Evolutionary conservation across 192 early-diverging fungal genomes (phyloP), one percentile per base, ranked within the genome.

Genomic region (Backusella sp.): DNA sequence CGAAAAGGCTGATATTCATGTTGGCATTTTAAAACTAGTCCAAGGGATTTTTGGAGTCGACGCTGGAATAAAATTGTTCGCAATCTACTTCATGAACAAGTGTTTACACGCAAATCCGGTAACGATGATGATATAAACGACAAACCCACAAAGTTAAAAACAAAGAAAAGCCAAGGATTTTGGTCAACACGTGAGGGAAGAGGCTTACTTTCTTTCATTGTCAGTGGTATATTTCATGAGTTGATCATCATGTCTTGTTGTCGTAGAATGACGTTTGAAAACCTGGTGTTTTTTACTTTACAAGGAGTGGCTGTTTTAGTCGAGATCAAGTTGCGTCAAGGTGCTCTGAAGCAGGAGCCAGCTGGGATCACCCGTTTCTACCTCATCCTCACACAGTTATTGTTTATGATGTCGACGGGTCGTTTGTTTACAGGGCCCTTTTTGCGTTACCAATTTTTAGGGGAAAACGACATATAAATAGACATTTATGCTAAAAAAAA

Each of bases 21-120:
- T 44, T 15, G 14, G 2, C 15, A 5, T 19, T 17, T 44, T 23
- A 6, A 23, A 41, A 52, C 4, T 26, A 68, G 69, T 44, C 76
- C 76, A 42, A 39, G 49, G 8, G 75, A 76, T 66, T 76, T 76
- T 14, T 76, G 75, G 75, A 53, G 69, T n/a, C 21, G 70, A 41
- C 49, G 76, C n/a, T 77, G 76, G 76, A 77, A 77, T 44, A 72
- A 37, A 53, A 41, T 72, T 42, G 41, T 77, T n/a, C 76, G 68
- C 19, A 77, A 77, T 17, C 21, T 49, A 12, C 65, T 77, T 7
- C 76, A 77, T 21, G 3, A 12, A 26, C 36, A 66, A 35, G 39
- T 77, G 9, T 77, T 77, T 34, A 17, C 69, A 65, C 19, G 52
- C 8, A 62, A 28, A 9, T 9, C 4, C 56, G 26, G 11, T 26